Evolutionary conservation across 768 basidiomycete species (phyloP), one percentile per base, ranked within the genome.

Genomic region (Russula compacta): DNA sequence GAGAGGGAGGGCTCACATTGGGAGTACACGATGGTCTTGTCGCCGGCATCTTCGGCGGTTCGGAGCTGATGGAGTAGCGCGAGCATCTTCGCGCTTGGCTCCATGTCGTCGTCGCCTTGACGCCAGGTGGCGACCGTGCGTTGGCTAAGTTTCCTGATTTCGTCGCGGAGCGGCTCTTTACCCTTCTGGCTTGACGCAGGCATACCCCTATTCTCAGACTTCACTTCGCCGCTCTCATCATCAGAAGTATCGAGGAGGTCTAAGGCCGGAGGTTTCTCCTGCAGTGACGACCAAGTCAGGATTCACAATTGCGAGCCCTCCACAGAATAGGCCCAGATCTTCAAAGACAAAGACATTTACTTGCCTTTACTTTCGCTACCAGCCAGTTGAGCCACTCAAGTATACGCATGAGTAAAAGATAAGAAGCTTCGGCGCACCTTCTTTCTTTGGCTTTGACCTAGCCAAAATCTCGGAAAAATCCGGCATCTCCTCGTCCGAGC

Each of bases 1-100:
- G 4, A 24, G 9, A 7, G 17, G 33, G 21, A 9, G 32, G 14
- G 51, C 80, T 53, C 60, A 85, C 85, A 88, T 69, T 88, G 86
- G 6, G 84, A 86, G 70, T 83, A 88, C 44, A 79, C 76, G 38
- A 88, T 87, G 4, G 81, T 81, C 76, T 88, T 88, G 69, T 88
- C 86, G 0, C 83, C 84, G 5, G 75, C 77, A 9, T 67, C 63
- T 14, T 83, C 81, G 81, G 81, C 83, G 58, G 83, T 75, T 66
- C 81, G 78, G 64, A 92, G 73, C 49, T 81, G 73, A 2, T 77
- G 70, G 19, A 89, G 71, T 66, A 85, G 70, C 33, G 76, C 77
- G 24, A 79, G 51, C 85, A 88, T 88, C 76, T 87, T 88, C 9
- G 84, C 75, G 68, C 83, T 85, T 8, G 84, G 77, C 69, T 86